Percentiles rank a stretch among this genome's conserved stretches.
These are phyloP conservation scores for Sindora glabra DNA, from an alignment of 306 rosid species.

Conservation along the genomic window DNA sequence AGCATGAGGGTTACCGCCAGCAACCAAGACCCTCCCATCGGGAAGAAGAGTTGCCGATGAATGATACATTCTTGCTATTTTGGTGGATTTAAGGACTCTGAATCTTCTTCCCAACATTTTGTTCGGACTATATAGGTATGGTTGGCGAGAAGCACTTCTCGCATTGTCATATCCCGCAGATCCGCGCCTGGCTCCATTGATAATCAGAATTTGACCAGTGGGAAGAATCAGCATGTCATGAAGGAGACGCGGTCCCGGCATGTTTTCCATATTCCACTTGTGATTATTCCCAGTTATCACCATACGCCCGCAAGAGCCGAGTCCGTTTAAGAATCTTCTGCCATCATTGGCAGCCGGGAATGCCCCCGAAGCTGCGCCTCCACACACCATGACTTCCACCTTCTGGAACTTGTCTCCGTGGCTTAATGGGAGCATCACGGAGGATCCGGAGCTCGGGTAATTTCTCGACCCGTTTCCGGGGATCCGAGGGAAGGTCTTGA, in stretches of 20 bases:
- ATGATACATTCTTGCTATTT: constrained; percentile 70
- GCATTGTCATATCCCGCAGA: constrained; percentile 62
- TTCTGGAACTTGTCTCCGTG: constrained; percentile 36
- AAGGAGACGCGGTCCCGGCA: constrained; percentile 71
- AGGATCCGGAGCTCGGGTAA: constrained; percentile 79
- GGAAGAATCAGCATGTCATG: constrained; percentile 76
- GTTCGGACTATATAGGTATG: constrained; percentile 52
- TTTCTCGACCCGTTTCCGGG: constrained; percentile 63
- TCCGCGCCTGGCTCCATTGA: constrained; percentile 67
- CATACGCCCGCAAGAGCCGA: constrained; percentile 80
- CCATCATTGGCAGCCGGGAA: constrained; percentile 26
- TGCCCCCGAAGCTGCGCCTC: constrained; percentile 71
- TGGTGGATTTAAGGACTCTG: constrained; percentile 35
- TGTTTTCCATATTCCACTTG: constrained; percentile 70
- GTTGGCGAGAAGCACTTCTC: constrained; percentile 54
- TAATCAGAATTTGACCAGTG: constrained; percentile 49
- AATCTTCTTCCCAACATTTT: constrained; percentile 45
- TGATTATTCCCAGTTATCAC: constrained; percentile 50
- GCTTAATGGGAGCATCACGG: constrained; percentile 65
- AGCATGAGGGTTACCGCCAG: constrained; percentile 57
- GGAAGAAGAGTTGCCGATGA: constrained; percentile 68
- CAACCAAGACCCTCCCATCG: constrained; percentile 69
- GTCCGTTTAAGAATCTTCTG: constrained; percentile 39
- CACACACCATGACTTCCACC: constrained; percentile 74
- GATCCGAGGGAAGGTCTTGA: constrained; percentile 63